These are phyloP conservation scores for Nemania bipapillata DNA, from an alignment of 2,329 filamentous ascomycete genomes.

Conservation along the genomic window DNA sequence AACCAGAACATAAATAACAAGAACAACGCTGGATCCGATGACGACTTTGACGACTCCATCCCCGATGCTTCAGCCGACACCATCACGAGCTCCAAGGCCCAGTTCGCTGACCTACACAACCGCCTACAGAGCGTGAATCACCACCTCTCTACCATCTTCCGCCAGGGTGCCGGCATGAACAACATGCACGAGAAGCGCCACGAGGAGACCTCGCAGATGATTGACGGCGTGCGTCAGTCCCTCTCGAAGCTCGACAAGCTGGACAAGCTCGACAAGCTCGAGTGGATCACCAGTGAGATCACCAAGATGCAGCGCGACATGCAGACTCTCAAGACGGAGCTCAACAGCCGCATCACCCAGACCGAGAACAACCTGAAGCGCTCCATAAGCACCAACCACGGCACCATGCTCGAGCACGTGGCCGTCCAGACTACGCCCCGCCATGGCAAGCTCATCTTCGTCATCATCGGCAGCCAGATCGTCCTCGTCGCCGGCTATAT, in stretches of 20 bases:
- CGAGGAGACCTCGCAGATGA: conserved; percentile 62
- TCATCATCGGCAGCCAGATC: conserved; percentile 79
- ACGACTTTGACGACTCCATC: conserved; percentile 56
- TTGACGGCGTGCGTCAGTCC: conserved; percentile 60
- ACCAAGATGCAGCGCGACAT: conserved; percentile 68
- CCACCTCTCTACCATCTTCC: conserved; percentile 72
- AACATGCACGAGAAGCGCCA: conserved; percentile 66
- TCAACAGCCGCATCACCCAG: conserved; percentile 61
- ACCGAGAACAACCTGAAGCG: conserved; percentile 65
- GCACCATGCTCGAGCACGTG: conserved; percentile 61
- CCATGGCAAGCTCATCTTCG: conserved; percentile 68
- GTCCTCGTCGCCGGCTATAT: conserved; percentile 75
- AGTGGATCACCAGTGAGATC: conserved; percentile 59
- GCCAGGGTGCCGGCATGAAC: conserved; percentile 63
- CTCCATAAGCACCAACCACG: conserved; percentile 63
- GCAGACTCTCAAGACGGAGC: conserved; percentile 66
- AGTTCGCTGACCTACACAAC: conserved; percentile 87
- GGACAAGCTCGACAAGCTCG: conserved; percentile 60
- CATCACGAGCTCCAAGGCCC: conserved; percentile 64
- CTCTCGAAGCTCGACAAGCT: conserved; percentile 59
- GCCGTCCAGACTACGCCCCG: conserved; percentile 59
- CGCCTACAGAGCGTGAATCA: conserved; percentile 79
- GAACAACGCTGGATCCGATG: conserved; percentile 36
- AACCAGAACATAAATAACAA: neutral
- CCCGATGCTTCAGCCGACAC: conserved; percentile 61